These are phyloP conservation scores for Jasminum sambac DNA, from an alignment of 257 asterid genomes.

Conservation along the genomic window DNA sequence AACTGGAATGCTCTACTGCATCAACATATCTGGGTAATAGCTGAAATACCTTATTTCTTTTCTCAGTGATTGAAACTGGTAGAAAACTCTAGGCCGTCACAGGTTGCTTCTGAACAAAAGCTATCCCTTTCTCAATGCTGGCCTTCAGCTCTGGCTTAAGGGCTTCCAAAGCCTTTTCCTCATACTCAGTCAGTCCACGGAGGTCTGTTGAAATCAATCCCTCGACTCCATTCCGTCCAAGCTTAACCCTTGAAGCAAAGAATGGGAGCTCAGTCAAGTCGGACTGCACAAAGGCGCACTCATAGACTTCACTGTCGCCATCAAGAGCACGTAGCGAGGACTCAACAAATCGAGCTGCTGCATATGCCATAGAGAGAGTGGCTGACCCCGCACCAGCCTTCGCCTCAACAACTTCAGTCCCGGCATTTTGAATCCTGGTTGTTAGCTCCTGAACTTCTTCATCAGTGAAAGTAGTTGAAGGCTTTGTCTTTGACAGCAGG, in stretches of 20 bases:
- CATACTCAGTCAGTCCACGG: constrained; percentile 17
- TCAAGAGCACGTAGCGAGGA: constrained; percentile 23
- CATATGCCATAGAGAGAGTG: constrained; percentile 41
- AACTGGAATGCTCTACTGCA: background rate
- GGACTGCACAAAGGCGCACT: constrained; percentile 14
- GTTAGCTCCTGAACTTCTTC: constrained; percentile 31
- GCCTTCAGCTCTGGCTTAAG: constrained; percentile 19
- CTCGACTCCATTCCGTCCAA: constrained; percentile 13
- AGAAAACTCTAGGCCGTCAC: constrained; percentile 5
- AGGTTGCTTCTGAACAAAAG: constrained; percentile 16
- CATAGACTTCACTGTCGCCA: constrained; percentile 18
- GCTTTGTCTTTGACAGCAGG: constrained; percentile 33
- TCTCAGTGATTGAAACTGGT: background rate
- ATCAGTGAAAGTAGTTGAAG: constrained; percentile 22
- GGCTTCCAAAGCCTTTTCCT: constrained; percentile 9
- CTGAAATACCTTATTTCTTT: constrained; percentile 1
- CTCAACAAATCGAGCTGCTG: constrained; percentile 20
- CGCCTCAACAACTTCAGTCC: constrained; percentile 40
- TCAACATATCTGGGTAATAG: background rate
- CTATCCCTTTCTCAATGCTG: constrained; percentile 17
- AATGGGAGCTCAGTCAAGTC: constrained; percentile 17
- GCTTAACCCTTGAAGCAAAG: constrained; percentile 23
- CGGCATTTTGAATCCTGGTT: constrained; percentile 36
- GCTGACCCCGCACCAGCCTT: constrained; percentile 44
- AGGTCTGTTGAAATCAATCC: constrained; percentile 17